These are phyloP conservation scores for Auriculariales sp. DNA, from an alignment of 768 basidiomycete species.

Conservation along the genomic window DNA sequence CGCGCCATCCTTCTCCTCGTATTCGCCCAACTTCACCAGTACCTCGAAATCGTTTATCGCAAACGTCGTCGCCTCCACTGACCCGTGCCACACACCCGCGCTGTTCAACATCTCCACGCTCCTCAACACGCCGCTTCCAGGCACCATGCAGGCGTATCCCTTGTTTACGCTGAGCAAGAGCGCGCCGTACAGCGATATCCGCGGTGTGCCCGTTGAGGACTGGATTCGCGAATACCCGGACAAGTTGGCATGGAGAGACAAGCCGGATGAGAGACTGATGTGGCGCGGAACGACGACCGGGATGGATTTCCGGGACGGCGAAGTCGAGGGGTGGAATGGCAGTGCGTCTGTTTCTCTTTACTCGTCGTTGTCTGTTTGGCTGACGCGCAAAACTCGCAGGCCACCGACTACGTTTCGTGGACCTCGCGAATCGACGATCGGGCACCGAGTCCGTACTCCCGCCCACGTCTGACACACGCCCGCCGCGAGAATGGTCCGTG, in stretches of 20 bases:
- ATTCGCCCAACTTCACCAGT: not conserved
- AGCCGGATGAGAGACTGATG: slow-evolving; percentile 41
- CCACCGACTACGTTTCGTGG: slow-evolving; percentile 37
- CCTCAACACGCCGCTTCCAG: slow-evolving; percentile 28
- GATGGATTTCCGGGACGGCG: slow-evolving; percentile 33
- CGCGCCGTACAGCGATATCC: slow-evolving; percentile 39
- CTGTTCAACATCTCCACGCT: no score
- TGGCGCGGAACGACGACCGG: slow-evolving; percentile 73
- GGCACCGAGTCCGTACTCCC: slow-evolving; percentile 25
- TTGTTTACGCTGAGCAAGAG: slow-evolving; percentile 39
- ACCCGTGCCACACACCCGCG: slow-evolving; percentile 32
- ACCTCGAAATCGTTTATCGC: slow-evolving; percentile 25
- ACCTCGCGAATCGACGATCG: slow-evolving; percentile 24
- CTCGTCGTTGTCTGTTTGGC: no score
- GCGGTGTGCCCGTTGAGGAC: no score
- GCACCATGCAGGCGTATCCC: slow-evolving; percentile 26
- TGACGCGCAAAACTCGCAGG: no score
- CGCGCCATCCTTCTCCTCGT: no score
- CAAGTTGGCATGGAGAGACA: slow-evolving; percentile 53
- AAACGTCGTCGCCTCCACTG: slow-evolving; percentile 31
- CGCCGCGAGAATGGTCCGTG: no score
- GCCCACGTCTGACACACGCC: slow-evolving; percentile 27
- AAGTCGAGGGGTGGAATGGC: no score
- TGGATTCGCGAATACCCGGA: no score
- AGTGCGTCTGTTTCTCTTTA: no score